phyloP scores from a whole-genome alignment of 352 stramenopile genomes.

The Albugo laibachii region DNA sequence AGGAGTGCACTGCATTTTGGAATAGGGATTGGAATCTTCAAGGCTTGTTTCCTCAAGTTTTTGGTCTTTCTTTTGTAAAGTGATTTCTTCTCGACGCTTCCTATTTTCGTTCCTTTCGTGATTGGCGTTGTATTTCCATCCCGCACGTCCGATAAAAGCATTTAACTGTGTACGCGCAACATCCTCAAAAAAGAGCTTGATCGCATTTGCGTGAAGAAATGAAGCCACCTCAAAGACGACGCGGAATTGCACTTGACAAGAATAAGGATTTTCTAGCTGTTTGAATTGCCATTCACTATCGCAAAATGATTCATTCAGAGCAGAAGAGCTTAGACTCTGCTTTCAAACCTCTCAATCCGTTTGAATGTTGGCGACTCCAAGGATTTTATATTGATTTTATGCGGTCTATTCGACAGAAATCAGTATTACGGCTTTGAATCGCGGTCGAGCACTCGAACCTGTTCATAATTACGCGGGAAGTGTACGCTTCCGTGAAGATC shows the following conservation, averaged over 20 bases:
- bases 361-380: constrained; percentile 76
- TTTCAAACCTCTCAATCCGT: constrained; percentile 51
- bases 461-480: constrained; percentile 62
- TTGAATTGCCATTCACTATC: constrained; percentile 52
- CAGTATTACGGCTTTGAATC: background rate
- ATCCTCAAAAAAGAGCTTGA: constrained; percentile 74
- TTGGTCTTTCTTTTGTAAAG: no score
- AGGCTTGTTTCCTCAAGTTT: no score
- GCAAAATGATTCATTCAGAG: background rate
- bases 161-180: constrained; percentile 62
- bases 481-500: constrained; percentile 72
- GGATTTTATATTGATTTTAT: constrained; percentile 51
- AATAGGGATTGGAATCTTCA: no score
- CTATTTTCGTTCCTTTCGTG: no score
- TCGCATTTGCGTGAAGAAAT: constrained; percentile 59
- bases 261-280: constrained; percentile 21
- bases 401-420: constrained; percentile 14
- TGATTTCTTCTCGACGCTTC: no score
- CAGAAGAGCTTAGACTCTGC: background rate
- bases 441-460: constrained; percentile 6
- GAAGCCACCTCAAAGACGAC: constrained; percentile 67
- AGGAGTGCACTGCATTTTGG: no score
- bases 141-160: constrained; percentile 46
- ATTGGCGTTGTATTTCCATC: background rate
- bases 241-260: constrained; percentile 52